Percentiles rank a stretch among this genome's conserved stretches.
Conservation (phyloP, 2,329 filamentous ascomycete species). For the Orbilia brochopaga region DNA sequence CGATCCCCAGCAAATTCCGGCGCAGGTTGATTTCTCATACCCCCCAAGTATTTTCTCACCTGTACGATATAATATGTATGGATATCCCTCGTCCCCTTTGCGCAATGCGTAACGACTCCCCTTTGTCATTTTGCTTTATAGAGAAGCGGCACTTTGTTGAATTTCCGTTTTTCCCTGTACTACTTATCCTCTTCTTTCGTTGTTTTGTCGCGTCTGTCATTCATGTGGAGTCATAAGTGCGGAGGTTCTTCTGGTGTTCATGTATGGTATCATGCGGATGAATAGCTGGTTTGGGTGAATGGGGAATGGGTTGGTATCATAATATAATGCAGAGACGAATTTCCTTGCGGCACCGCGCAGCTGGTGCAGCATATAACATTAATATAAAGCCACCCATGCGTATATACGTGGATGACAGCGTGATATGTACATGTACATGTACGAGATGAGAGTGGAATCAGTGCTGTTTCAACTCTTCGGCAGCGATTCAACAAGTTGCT, state of each 20-base stretch:
- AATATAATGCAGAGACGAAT: too few relatives aligned
- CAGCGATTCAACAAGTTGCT: slow-evolving; percentile 52
- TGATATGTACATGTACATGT: too few relatives aligned
- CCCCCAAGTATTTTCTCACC: neutral
- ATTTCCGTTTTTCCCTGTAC: too few relatives aligned
- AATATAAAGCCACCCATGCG: neutral
- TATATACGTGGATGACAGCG: too few relatives aligned
- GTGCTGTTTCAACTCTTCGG: slow-evolving; percentile 44
- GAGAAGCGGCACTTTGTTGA: neutral
- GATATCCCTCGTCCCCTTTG: neutral
- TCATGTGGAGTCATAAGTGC: too few relatives aligned
- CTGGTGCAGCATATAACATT: neutral
- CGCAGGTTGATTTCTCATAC: slow-evolving; percentile 1
- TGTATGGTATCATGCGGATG: neutral
- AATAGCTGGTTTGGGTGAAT: too few relatives aligned
- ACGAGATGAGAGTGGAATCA: neutral
- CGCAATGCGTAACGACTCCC: neutral
- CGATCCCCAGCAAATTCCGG: neutral
- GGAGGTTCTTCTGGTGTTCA: too few relatives aligned
- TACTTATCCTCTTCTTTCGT: too few relatives aligned
- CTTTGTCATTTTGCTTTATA: neutral
- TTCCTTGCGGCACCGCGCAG: too few relatives aligned
- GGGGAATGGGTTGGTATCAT: too few relatives aligned
- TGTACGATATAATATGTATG: neutral
- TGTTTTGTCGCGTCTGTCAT: too few relatives aligned